Evolutionary conservation across 129 eudicot species (phyloP).

Genomic region (Flaveria linearis): DNA sequence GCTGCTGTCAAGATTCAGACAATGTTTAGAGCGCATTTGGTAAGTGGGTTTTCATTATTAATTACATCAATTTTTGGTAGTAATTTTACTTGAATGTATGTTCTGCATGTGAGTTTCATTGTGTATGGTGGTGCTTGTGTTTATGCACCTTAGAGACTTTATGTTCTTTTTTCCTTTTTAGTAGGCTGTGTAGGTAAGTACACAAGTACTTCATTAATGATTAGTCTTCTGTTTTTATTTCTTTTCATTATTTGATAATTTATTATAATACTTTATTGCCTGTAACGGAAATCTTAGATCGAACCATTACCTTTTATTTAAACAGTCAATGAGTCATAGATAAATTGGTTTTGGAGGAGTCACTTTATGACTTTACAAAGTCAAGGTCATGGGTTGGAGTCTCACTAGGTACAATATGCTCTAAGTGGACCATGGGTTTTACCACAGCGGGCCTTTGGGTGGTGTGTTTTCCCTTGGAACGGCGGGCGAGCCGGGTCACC

Average conservation of each 20-base stretch:
- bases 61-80: neutral
- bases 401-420: too few relatives aligned
- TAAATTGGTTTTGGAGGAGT: too few relatives aligned
- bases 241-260: conserved; percentile 1
- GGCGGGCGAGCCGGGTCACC: too few relatives aligned
- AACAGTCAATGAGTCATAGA: too few relatives aligned
- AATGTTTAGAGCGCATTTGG: conserved; percentile 79
- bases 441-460: too few relatives aligned
- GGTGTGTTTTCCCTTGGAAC: too few relatives aligned
- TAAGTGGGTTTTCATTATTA: conserved; percentile 21
- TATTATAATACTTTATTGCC: too few relatives aligned
- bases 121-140: conserved; percentile 25
- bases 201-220: conserved; percentile 32
- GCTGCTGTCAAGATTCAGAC: conserved; percentile 91
- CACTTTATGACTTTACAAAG: too few relatives aligned
- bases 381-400: too few relatives aligned
- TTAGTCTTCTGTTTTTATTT: conserved; percentile 18
- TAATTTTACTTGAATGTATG: neutral
- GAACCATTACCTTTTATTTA: too few relatives aligned
- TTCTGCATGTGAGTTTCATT: conserved; percentile 27
- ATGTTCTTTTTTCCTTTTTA: conserved; percentile 35
- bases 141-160: conserved; percentile 23
- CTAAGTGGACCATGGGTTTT: too few relatives aligned
- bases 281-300: too few relatives aligned
- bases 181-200: conserved; percentile 32